Percentiles rank a stretch among this genome's conserved stretches.
Conservation (phyloP, 75 land plant species). For the Cryptomeria japonica region DNA sequence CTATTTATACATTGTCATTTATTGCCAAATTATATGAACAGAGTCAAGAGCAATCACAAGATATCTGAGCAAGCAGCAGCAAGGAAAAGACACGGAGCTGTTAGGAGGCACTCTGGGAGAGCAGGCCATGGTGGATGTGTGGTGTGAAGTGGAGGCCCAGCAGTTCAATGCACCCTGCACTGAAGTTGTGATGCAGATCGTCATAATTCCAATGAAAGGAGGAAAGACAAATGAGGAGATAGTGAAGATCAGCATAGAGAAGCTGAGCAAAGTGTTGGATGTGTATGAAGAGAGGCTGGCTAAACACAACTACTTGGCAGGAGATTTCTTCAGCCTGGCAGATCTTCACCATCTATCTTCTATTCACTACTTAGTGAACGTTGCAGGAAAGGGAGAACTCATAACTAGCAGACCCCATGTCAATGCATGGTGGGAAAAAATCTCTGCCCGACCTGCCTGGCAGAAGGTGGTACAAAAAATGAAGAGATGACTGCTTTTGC, state of each 20-base stretch:
- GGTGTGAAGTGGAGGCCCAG: slow-evolving; percentile 34
- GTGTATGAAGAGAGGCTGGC: slow-evolving; percentile 27
- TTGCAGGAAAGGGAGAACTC: slow-evolving; percentile 9
- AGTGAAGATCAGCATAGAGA: slow-evolving; percentile 12
- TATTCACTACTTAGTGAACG: slow-evolving; percentile 25
- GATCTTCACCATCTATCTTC: not conserved
- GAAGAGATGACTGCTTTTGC: not conserved
- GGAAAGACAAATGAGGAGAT: slow-evolving; percentile 6
- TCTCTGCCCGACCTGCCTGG: slow-evolving; percentile 41
- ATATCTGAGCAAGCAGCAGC: slow-evolving; percentile 42
- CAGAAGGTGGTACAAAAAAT: slow-evolving; percentile 17
- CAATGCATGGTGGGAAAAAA: slow-evolving; percentile 60
- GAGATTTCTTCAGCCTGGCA: slow-evolving; percentile 33
- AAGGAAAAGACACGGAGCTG: slow-evolving; percentile 34
- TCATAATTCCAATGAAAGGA: slow-evolving; percentile 15
- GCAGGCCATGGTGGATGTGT: slow-evolving; percentile 39
- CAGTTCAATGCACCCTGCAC: slow-evolving; percentile 36
- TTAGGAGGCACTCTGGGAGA: slow-evolving; percentile 30
- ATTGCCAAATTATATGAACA: slow-evolving; percentile 4
- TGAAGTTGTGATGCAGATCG: slow-evolving; percentile 11
- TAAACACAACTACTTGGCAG: slow-evolving; percentile 28
- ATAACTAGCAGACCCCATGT: slow-evolving; percentile 40
- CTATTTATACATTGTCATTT: too few species aligned
- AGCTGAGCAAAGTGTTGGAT: slow-evolving; percentile 32
- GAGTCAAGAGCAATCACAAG: slow-evolving; percentile 63